Base-by-base conservation (phyloP, 345 rosid species). In the Euphorbia tirucalli region DNA sequence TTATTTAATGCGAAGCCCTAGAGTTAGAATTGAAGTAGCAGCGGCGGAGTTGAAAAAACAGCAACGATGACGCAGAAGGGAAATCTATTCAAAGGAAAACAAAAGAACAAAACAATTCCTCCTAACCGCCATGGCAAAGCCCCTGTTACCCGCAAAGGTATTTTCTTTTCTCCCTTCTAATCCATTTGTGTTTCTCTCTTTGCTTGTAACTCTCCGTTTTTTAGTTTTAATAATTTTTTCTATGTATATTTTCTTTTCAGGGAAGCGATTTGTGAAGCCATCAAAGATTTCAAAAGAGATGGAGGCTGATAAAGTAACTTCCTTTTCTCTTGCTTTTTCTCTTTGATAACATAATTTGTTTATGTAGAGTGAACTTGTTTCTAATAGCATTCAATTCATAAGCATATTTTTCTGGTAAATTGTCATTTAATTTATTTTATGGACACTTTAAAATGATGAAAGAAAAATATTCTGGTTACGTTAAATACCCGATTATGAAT, bases 51-150 rank as follows among this genome's bases (percentile, higher is more conserved):
- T 0, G 50, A 61, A 71, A 49, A 71, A 31, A 18, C 35, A 27
- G 24, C 13, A 39, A 21, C 13, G 88, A 93, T 94, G 98, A 90
- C 97, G 77, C 98, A 94, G 87, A 94, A 89, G 78, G 83, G 82
- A 62, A 78, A 75, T 72, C 89, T 82, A 18, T 93, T 92, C 88
- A 93, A 93, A 78, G 98, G 98, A 18, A 84, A 91, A 44, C 79
- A 85, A 86, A 92, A 88, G 85, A 86, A 74, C 86, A 92, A 94
- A 75, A 32, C 84, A 2, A 65, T 90, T 22, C 88, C 93, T 69
- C 86, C 84, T 1, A 94, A 72, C 79, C 98, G 97, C 78, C 97
- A 94, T 65, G 98, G 97, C 0, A 94, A 90, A 79, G 27, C 74
- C 11, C 41, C 82, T 52, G 82, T 72, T 11, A 82, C 28, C 57